Evolutionary conservation across 345 rosid genomes (phyloP), one percentile per base, ranked within the genome.

Genomic region (Populus euphratica): DNA sequence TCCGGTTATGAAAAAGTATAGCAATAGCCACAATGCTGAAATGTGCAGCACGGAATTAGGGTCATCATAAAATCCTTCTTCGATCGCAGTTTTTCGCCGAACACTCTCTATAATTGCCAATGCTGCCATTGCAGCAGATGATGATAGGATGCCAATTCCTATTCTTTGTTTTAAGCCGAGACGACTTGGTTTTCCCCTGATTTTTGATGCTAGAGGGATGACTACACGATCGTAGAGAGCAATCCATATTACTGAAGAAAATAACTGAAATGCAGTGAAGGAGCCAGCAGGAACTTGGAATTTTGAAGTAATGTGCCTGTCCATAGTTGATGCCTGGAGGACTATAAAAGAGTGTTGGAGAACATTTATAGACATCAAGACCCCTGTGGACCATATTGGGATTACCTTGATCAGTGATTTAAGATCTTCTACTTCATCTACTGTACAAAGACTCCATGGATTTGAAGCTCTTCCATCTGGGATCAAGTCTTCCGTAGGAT

Each of bases 351-450:
- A 43, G 79, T 66, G 89, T 82, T 89, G 98, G 86, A 85, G 82
- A 31, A 86, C 65, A 62, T 81, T 89, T 47, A 94, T 79, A 11
- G 95, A 89, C 85, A 89, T 82, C 78, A 90, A 82, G 52, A 89
- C 89, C 78, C 97, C 89, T 6, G 91, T 80, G 7, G 91, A 86
- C 97, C 97, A 94, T 54, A 91, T 35, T 8, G 98, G 94, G 59
- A 88, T 75, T 79, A 86, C 90, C 70, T 86, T 90, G 68, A 94
- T 68, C 11, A 92, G 78, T 69, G 93, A 89, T 84, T 89, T 94
- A n/a, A 90, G 86, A 81, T 91, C 98, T 68, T 94, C 98, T 13
- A 92, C 97, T 86, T 91, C 90, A 50, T 92, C 91, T 39, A 87
- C 75, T 21, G 92, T 91, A 87, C 93, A 90, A 77, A 94, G 91